Evolutionary conservation across 495 filamentous ascomycete species (phyloP), one percentile per base, ranked within the genome.

Genomic region (Talaromyces liani): DNA sequence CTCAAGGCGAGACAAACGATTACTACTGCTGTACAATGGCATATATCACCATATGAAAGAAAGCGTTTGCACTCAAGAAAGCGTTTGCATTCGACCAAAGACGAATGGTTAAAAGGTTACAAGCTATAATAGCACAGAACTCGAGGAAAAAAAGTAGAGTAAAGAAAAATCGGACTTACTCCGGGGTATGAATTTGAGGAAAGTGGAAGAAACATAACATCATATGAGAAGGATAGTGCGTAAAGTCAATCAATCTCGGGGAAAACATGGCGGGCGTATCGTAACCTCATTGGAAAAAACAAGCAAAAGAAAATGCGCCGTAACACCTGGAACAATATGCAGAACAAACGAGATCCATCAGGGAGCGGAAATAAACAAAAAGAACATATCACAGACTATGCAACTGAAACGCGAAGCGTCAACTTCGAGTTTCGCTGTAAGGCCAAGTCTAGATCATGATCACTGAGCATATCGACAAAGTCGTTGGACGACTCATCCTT

Each of bases 361-460:
- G 6, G 24, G 22, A 25, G 12, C 58, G 29, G 33, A 47, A 51
- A 58, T 58, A 63, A 6, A n/a, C 20, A 45, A 64, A 67, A 9
- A 64, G 61, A 66, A 62, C 65, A 68, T 58, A 69, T 47, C 57
- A 63, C 18, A 62, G 45, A 72, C 78, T 71, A 82, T 66, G 72
- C 77, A 64, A 82, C 78, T 65, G 86, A 85, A 62, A 93, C 91
- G 65, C 86, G 90, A 55, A 98, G 77, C 29, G 92, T 86, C 66
- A 98, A 75, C 75, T 97, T 97, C 60, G 89, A 86, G 75, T 96
- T 96, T 69, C 91, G 79, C 68, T 87, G 82, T 67, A 96, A 75
- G 4, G 94, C 94, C 65, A 85, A 77, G 66, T 90, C 86, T 60
- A 98, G 74, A 72, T 97, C 93, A 55, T 87, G 80, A 72, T 98